These are phyloP conservation scores for Linanthus parryae DNA, from an alignment of 148 eudicot genomes.

Conservation along the genomic window DNA sequence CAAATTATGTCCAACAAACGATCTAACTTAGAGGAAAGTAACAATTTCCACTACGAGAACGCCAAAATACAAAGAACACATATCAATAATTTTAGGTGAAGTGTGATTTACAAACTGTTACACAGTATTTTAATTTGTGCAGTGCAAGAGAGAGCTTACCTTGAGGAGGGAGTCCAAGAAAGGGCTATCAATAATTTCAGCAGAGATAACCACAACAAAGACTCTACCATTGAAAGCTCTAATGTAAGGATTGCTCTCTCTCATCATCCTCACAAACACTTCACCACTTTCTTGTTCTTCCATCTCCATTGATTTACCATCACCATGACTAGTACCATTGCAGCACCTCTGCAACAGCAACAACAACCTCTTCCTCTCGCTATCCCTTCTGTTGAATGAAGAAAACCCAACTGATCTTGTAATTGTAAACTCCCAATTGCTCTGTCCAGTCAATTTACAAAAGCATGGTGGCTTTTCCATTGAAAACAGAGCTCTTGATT, in stretches of 20 bases:
- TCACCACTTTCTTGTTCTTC: background rate
- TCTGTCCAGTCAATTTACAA: background rate
- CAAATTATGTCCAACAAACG: background rate
- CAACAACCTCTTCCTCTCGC: background rate
- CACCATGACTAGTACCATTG: background rate
- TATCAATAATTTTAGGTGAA: background rate
- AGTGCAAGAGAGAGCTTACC: constrained; percentile 20
- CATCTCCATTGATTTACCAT: background rate
- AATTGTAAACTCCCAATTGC: background rate
- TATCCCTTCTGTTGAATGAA: background rate
- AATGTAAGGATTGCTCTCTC: constrained; percentile 64
- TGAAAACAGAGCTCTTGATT: background rate
- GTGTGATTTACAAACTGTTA: background rate
- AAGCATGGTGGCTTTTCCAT: background rate
- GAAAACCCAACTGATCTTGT: constrained; percentile 1
- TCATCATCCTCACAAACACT: constrained; percentile 57
- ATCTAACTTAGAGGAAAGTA: background rate
- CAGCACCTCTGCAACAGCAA: background rate
- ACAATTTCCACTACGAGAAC: too few relatives aligned
- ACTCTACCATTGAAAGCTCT: constrained; percentile 36
- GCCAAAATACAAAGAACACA: too few relatives aligned
- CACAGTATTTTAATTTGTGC: background rate
- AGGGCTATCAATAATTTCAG: constrained; percentile 30
- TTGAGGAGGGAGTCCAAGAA: constrained; percentile 30
- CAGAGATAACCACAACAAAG: constrained; percentile 49